A percentile compares a stretch with the other conserved stretches of the same genome.
phyloP scores from a whole-genome alignment of 1,284 basidiomycete genomes.

The Coriolopsis trogii region DNA sequence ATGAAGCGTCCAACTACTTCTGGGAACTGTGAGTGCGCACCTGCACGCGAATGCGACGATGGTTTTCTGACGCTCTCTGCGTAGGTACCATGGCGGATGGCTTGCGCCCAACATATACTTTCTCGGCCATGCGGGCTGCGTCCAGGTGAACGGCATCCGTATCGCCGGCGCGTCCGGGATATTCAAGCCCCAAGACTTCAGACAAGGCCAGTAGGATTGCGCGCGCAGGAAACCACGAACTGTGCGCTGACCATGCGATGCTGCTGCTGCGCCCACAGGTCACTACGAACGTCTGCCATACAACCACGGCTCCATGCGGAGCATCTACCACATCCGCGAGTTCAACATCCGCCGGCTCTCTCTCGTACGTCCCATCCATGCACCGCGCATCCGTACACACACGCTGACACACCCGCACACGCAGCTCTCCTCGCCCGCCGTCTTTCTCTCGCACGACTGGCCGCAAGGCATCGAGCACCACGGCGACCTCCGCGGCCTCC shows the following conservation, averaged over 20 bases:
- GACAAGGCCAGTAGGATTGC: slow-evolving; percentile 52
- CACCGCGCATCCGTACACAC: not conserved
- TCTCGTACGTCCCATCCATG: slow-evolving; percentile 53
- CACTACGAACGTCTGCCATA: slow-evolving; percentile 75
- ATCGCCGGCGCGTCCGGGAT: slow-evolving; percentile 95
- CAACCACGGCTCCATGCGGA: slow-evolving; percentile 71
- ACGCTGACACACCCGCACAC: not conserved
- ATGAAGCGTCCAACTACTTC: slow-evolving; percentile 97
- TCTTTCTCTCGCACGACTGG: slow-evolving; percentile 98
- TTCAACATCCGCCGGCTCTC: slow-evolving; percentile 84
- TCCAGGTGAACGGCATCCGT: slow-evolving; percentile 84
- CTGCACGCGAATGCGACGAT: not conserved
- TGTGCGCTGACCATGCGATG: not conserved
- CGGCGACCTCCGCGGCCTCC: slow-evolving; percentile 70
- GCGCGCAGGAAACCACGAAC: no score
- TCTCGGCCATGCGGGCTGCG: slow-evolving; percentile 89
- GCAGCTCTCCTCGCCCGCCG: slow-evolving; percentile 63
- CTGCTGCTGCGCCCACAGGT: slow-evolving; percentile 49
- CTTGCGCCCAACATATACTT: slow-evolving; percentile 97
- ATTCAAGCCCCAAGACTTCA: slow-evolving; percentile 84
- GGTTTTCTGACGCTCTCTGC: not conserved
- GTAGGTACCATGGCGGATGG: slow-evolving; percentile 93
- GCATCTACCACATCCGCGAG: slow-evolving; percentile 90
- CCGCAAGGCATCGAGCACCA: slow-evolving; percentile 85
- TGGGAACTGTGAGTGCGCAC: slow-evolving; percentile 82